phyloP scores from a whole-genome alignment of 176 grass and related monocot species.

The Oryza brachyantha region DNA sequence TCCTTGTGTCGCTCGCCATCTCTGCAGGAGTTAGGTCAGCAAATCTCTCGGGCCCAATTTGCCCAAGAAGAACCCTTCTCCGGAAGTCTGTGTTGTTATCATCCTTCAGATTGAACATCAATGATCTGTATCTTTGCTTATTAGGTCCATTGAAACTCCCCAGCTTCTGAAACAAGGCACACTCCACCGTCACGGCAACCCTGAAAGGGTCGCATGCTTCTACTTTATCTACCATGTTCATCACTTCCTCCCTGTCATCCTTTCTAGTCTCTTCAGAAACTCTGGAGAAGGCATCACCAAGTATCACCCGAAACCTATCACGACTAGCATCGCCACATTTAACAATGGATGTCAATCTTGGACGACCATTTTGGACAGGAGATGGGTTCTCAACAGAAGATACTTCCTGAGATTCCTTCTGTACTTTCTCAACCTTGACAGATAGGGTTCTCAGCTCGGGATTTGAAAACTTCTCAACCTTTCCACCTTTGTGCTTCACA shows the following conservation, averaged over 20 bases:
- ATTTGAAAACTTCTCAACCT: constrained; percentile 18
- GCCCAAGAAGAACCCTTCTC: constrained; percentile 42
- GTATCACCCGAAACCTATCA: constrained; percentile 35
- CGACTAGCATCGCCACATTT: constrained; percentile 42
- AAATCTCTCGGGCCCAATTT: constrained; percentile 33
- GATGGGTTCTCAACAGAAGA: background rate
- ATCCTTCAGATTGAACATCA: constrained; percentile 54
- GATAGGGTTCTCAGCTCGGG: background rate
- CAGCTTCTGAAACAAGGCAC: constrained; percentile 41
- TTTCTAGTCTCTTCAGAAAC: constrained; percentile 42
- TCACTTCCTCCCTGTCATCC: constrained; percentile 38
- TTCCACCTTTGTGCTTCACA: constrained; percentile 1
- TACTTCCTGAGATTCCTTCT: background rate
- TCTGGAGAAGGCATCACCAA: constrained; percentile 45
- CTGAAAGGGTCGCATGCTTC: constrained; percentile 33
- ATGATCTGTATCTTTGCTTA: constrained; percentile 51
- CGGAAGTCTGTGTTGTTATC: constrained; percentile 51
- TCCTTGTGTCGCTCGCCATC: constrained; percentile 55
- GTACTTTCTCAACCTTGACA: constrained; percentile 2
- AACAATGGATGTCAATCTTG: constrained; percentile 33
- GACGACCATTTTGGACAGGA: background rate
- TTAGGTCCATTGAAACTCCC: constrained; percentile 35
- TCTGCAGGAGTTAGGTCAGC: constrained; percentile 35
- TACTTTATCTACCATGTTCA: constrained; percentile 42
- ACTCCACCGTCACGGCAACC: constrained; percentile 41